Evolutionary conservation across 2,329 filamentous ascomycete species (phyloP).

Genomic region (Dactylella cylindrospora): DNA sequence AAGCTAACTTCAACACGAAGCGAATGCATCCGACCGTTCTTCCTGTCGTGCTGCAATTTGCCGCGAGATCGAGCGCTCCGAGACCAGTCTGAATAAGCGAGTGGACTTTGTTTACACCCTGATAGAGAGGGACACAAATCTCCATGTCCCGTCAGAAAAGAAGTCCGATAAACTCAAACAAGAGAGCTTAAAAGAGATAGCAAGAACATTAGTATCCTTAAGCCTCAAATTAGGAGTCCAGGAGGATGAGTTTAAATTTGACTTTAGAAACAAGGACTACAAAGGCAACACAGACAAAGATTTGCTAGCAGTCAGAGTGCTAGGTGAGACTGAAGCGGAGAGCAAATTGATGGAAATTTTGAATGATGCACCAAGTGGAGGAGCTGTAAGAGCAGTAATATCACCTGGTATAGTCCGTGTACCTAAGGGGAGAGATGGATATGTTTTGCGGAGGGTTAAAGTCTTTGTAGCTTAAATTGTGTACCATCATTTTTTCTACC

Average conservation of each 20-base stretch:
- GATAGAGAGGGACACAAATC: slow-evolving; percentile 9
- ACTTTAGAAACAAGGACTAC: slow-evolving; percentile 23
- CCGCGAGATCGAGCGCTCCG: not conserved
- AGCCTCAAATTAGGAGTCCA: slow-evolving; percentile 13
- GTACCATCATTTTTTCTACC: not conserved
- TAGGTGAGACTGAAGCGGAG: slow-evolving; percentile 7
- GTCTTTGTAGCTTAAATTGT: slow-evolving; percentile 14
- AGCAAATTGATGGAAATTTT: slow-evolving; percentile 6
- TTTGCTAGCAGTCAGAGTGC: slow-evolving; percentile 1
- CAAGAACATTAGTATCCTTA: not conserved
- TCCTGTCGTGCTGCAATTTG: not conserved
- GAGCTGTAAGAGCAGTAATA: slow-evolving; percentile 28
- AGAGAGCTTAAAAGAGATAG: slow-evolving; percentile 9
- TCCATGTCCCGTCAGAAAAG: not conserved
- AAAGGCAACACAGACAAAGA: not conserved
- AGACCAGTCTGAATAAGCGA: not conserved
- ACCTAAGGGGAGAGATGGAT: not conserved
- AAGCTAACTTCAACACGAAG: not conserved
- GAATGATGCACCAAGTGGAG: slow-evolving; percentile 11
- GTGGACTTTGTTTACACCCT: slow-evolving; percentile 1
- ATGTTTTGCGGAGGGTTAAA: slow-evolving; percentile 5
- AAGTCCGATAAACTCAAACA: not conserved
- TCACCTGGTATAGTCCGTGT: slow-evolving; percentile 17
- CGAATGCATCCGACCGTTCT: not conserved
- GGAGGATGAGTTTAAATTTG: slow-evolving; percentile 18